Evolutionary conservation across 192 early-diverging fungal genomes (phyloP), one percentile per base, ranked within the genome.

Genomic region (Coemansia sp.): DNA sequence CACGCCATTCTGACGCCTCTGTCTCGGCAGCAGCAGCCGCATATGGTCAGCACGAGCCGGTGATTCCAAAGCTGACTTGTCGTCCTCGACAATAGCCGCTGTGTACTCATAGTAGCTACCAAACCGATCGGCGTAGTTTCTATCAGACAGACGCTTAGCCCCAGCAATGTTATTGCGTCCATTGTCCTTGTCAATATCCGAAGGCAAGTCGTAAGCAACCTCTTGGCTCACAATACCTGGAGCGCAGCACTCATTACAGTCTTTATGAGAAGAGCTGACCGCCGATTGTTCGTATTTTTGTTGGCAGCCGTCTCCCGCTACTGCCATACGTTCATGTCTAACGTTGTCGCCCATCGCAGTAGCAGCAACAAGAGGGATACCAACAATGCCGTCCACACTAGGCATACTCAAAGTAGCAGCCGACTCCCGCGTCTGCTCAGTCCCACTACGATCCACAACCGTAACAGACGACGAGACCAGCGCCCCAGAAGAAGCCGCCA

Each of bases 91-190:
- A 66, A 71, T 67, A n/a, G 65, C 54, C 54, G 13, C 38, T 29
- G 69, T 44, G 44, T 79, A 74, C 34, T 73, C 73, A 47, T 70
- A 74, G 60, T 80, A 75, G 68, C 61, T 80, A 31, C 59, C 78
- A 43, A 80, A 75, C 34, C 74, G 74, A 52, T 75, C 78, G 6
- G 20, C 69, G 49, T 78, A 78, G 38, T 72, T 42, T 33, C 27
- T 60, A 11, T 70, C 68, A 4, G 34, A 24, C n/a, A 47, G 22
- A 16, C 31, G 46, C 24, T 43, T 41, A 18, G 34, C 44, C 43
- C 36, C 42, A 16, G 27, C 47, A 41, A 10, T 20, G 43, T 31
- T 44, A 68, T 62, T 63, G 60, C 44, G 47, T 20, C 66, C 16
- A 51, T 52, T 52, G 34, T 38, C 43, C 10, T 20, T 22, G 29